Evolutionary conservation across 441 rosid genomes (phyloP), one percentile per base, ranked within the genome.

Genomic region (Cnidoscolus chayamansa): DNA sequence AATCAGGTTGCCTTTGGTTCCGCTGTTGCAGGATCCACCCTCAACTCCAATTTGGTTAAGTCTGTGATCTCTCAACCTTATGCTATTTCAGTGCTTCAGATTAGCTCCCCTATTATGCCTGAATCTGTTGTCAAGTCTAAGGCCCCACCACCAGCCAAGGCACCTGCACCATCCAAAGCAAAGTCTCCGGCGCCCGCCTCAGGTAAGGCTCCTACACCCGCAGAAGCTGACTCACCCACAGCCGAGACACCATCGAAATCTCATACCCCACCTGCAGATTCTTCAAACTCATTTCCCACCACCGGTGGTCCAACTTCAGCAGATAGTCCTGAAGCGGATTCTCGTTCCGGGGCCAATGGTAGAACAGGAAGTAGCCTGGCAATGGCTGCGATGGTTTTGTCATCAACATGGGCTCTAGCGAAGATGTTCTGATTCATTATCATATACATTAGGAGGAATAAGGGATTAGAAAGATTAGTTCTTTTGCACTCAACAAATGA

Each of bases 11-110:
- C 25, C 7, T 43, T 93, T 19, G 94, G 95, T 3, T 87, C 97
- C 0, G 91, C 72, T 0, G 84, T 69, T 48, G 76, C 77, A 5
- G 89, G 85, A 1, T 77, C 91, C 0, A 75, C 74, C 10, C 48
- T 79, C 0, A 65, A 49, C 11, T 50, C 90, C 5, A 84, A 79
- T 75, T 69, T 89, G 4, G 81, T 88, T 37, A 75, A 75, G 10
- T 35, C 83, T 0, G 72, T 91, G 5, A 72, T 68, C 13, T 19
- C 85, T 8, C 87, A 83, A 62, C 93, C 97, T 0, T 93, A 61
- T 49, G 82, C 90, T 83, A 51, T 90, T 68, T 93, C 93, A 0
- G 83, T 89, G 16, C 68, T 93, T 68, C 87, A 89, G 53, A 80
- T 93, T 25, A 89, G 87, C 65, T 59, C 70, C 15, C 78, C 87